Evolutionary conservation across 106 monocot species (phyloP).

Genomic region (Phalaenopsis aphrodite): DNA sequence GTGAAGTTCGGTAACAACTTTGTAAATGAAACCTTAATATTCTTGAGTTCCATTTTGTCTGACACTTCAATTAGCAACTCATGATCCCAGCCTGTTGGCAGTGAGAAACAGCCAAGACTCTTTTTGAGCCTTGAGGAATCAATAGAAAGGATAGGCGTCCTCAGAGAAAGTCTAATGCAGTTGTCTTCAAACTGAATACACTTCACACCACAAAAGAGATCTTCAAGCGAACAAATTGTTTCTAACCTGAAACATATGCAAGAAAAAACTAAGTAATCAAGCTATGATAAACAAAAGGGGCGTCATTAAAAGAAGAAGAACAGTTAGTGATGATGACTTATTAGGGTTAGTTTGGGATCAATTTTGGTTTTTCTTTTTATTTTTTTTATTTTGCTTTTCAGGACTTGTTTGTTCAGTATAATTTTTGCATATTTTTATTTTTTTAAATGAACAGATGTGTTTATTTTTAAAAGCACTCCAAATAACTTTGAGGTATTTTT

Average conservation of each 20-base stretch:
- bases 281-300: neutral
- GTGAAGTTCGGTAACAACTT: neutral
- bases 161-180: constrained; percentile 48
- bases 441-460: too few relatives aligned
- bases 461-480: too few relatives aligned
- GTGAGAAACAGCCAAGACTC: constrained; percentile 24
- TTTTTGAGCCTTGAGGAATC: constrained; percentile 21
- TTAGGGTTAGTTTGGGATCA: neutral
- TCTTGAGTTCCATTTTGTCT: constrained; percentile 49
- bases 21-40: constrained; percentile 45
- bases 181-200: constrained; percentile 51
- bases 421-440: too few relatives aligned
- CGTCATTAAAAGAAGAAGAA: neutral
- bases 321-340: neutral
- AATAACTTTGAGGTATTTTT: neutral
- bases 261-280: neutral
- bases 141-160: constrained; percentile 27
- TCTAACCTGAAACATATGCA: constrained; percentile 34
- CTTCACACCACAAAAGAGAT: constrained; percentile 46
- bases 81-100: constrained; percentile 42
- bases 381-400: too few relatives aligned
- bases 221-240: constrained; percentile 38
- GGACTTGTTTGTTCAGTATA: too few relatives aligned
- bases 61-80: constrained; percentile 56
- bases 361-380: too few relatives aligned